phyloP scores from a whole-genome alignment of 768 basidiomycete genomes.

The Boletus rubropictus region DNA sequence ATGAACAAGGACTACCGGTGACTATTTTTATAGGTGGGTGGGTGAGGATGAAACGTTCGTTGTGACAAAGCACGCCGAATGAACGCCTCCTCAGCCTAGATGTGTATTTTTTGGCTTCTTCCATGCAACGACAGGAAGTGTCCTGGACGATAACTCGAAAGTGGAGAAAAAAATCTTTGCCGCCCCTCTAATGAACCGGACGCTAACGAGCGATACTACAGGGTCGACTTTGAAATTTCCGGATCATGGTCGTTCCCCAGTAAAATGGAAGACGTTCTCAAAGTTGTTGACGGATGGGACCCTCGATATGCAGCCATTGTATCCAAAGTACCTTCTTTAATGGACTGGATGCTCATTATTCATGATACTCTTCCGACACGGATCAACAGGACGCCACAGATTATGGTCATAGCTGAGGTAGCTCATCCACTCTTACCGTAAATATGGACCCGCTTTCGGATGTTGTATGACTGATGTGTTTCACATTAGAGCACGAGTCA shows the following conservation, averaged over 20 bases:
- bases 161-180: neutral
- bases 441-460: neutral
- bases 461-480: neutral
- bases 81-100: constrained; percentile 2
- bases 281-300: constrained; percentile 14
- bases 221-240: constrained; percentile 16
- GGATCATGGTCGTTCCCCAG: constrained; percentile 14
- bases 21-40: constrained; percentile 17
- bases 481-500: neutral
- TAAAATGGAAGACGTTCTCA: constrained; percentile 18
- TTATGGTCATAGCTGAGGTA: constrained; percentile 17
- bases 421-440: constrained; percentile 18
- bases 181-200: neutral
- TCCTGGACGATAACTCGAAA: neutral
- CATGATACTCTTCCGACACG: constrained; percentile 28
- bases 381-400: constrained; percentile 23
- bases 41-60: constrained; percentile 7
- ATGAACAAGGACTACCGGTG: constrained; percentile 12
- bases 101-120: constrained; percentile 15
- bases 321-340: constrained; percentile 23
- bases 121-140: constrained; percentile 5
- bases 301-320: constrained; percentile 16
- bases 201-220: neutral
- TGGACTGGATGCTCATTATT: constrained; percentile 37
- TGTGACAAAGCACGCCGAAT: neutral